Conservation (phyloP, 2,329 filamentous ascomycete species). For the Anisogramma anomala region DNA sequence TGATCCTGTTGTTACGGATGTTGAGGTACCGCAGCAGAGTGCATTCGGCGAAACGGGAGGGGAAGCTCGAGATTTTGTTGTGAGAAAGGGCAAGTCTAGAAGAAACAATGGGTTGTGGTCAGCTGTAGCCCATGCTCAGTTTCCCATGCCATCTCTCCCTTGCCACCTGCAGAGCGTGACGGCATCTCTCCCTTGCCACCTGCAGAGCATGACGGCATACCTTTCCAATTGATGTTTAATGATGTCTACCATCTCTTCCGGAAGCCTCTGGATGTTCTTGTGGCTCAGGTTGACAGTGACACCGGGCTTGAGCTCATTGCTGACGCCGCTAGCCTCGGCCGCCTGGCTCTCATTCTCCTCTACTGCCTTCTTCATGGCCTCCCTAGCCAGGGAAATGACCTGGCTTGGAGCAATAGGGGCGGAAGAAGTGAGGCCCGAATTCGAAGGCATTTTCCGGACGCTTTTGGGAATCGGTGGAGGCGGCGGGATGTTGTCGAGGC, state of each 20-base stretch:
- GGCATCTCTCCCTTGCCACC: background rate
- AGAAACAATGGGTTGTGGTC: constrained; percentile 13
- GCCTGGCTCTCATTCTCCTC: constrained; percentile 54
- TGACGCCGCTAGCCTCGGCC: constrained; percentile 47
- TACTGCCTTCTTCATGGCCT: constrained; percentile 56
- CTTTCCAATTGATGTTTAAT: constrained; percentile 64
- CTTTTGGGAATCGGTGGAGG: constrained; percentile 34
- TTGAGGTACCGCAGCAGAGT: constrained; percentile 70
- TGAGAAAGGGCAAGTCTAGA: constrained; percentile 67
- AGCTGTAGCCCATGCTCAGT: constrained; percentile 12
- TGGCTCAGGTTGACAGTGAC: constrained; percentile 70
- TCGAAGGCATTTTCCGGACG: constrained; percentile 35
- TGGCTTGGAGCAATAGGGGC: constrained; percentile 47
- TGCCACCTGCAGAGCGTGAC: background rate
- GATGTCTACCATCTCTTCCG: constrained; percentile 63
- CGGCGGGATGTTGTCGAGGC: constrained; percentile 26
- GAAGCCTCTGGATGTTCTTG: constrained; percentile 58
- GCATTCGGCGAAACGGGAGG: constrained; percentile 61
- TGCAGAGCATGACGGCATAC: constrained; percentile 28
- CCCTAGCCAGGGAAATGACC: constrained; percentile 52
- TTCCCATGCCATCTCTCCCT: constrained; percentile 1
- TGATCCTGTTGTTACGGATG: constrained; percentile 63
- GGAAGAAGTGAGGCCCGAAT: constrained; percentile 37
- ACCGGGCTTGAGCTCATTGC: constrained; percentile 53
- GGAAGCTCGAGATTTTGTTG: constrained; percentile 61